Percentiles rank a stretch among this genome's conserved stretches.
These are phyloP conservation scores for Leishmania amazonensis DNA, from an alignment of 208 protist genomes.

Conservation along the genomic window DNA sequence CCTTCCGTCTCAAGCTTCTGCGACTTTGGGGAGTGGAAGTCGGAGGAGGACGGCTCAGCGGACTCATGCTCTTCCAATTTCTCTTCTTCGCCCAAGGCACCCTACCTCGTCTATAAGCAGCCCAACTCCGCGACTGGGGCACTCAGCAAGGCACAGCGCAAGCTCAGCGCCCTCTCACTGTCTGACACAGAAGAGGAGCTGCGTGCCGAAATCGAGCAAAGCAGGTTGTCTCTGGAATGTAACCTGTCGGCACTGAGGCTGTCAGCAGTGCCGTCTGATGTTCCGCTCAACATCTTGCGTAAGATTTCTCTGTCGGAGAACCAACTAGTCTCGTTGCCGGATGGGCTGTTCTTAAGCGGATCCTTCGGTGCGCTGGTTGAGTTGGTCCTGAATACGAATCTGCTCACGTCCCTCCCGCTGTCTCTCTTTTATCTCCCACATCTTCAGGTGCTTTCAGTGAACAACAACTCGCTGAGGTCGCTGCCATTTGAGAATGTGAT, in stretches of 20 bases:
- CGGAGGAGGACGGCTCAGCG: conserved; percentile 14
- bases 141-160: conserved; percentile 14
- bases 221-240: conserved; percentile 49
- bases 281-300: conserved; percentile 44
- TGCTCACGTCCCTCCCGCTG: conserved; percentile 51
- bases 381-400: conserved; percentile 77
- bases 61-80: conserved; percentile 19
- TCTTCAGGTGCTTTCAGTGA: conserved; percentile 69
- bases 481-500: conserved; percentile 27
- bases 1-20: background rate
- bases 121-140: background rate
- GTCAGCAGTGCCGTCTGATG: conserved; percentile 28
- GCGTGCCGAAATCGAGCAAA: conserved; percentile 50
- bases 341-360: conserved; percentile 38
- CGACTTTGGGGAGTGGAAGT: conserved; percentile 30
- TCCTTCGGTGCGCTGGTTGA: conserved; percentile 41
- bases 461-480: conserved; percentile 63
- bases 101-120: conserved; percentile 2
- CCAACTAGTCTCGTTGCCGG: conserved; percentile 46
- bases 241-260: conserved; percentile 66
- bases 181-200: conserved; percentile 47
- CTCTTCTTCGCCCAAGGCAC: background rate
- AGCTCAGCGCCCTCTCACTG: conserved; percentile 31
- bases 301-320: conserved; percentile 70
- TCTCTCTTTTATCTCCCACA: conserved; percentile 64